A percentile compares a stretch with the other conserved stretches of the same genome.
These are phyloP conservation scores for Pulveroboletus sp. DNA, from an alignment of 768 basidiomycete species.

Conservation along the genomic window DNA sequence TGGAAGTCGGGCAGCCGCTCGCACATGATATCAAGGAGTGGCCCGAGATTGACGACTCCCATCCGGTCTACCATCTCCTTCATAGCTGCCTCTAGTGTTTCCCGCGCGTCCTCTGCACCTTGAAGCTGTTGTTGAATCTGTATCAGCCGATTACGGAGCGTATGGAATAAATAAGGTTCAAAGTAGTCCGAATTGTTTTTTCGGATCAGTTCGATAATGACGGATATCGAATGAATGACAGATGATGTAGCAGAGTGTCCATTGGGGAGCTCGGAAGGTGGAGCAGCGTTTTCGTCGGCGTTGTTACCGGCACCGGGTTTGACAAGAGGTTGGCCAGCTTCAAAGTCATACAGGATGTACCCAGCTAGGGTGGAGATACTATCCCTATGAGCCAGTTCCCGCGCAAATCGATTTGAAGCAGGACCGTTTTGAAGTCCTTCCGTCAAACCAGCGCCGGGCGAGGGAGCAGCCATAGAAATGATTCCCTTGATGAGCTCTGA, in stretches of 20 bases:
- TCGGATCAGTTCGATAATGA: constrained; percentile 90
- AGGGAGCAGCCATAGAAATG: constrained; percentile 90
- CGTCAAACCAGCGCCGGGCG: constrained; percentile 71
- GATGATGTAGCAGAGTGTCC: constrained; percentile 67
- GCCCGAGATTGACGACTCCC: constrained; percentile 89
- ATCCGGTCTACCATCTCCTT: constrained; percentile 78
- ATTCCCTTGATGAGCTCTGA: constrained; percentile 92
- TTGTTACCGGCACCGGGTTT: constrained; percentile 11
- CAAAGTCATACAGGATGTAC: constrained; percentile 74
- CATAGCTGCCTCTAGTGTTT: constrained; percentile 69
- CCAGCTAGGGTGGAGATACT: constrained; percentile 69
- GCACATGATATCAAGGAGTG: constrained; percentile 72
- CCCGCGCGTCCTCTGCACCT: constrained; percentile 56
- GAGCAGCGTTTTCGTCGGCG: constrained; percentile 10
- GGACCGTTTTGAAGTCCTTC: constrained; percentile 67
- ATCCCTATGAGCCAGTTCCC: constrained; percentile 76
- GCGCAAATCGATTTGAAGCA: constrained; percentile 82
- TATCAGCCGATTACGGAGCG: constrained; percentile 86
- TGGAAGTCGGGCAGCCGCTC: constrained; percentile 69
- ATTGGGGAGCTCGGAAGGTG: constrained; percentile 29
- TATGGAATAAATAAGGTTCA: constrained; percentile 96
- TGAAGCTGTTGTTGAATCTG: constrained; percentile 74
- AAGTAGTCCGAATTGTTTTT: constrained; percentile 99
- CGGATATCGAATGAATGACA: constrained; percentile 80
- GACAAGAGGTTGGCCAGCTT: constrained; percentile 19